Base-by-base conservation (phyloP, 2,329 filamentous ascomycete species). In the Colletotrichum sidae region DNA sequence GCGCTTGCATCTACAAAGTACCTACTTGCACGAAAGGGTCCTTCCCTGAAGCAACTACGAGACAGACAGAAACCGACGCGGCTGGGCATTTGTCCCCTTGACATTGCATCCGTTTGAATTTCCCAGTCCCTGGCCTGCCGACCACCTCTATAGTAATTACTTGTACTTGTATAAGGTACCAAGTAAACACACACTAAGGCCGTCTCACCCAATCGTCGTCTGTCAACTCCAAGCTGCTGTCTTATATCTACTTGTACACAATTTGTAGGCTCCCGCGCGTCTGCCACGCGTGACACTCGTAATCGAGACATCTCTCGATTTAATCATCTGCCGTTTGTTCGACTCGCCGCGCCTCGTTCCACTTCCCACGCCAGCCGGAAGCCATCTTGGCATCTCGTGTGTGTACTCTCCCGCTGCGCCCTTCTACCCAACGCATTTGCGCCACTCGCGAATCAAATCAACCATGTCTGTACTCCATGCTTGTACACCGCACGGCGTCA, bases 41-140 rank as follows among this genome's bases (percentile, higher is more conserved):
- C 34, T 39, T 64, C 49, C 60, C 44, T 63, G 47, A 39, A 59
- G 42, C 55, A 60, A n/a, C 56, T 38, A 25, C 34, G 15, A 51
- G 45, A 61, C 45, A 55, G 55, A 39, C 39, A 44, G 42, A 60
- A 47, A 35, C 52, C 25, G 46, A 39, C 34, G 17, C 15, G 17
- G 34, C 42, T 12, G 33, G 11, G 38, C 38, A 33, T 54, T 42
- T 52, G 45, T 9, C 61, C 51, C 56, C 39, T 55, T 17, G 46
- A 56, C 17, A 61, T 55, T 65, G 50, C 57, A 65, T 55, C 57
- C 51, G 46, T 34, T 51, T 17, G 17, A 17, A 38, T 44, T 60
- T 42, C 37, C 37, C 17, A 35, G 13, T 51, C 34, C 25, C 44
- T 34, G 60, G 38, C 51, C 15, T 47, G 11, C 17, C 25, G 25